A percentile compares a stretch with the other conserved stretches of the same genome.
Evolutionary conservation across 2,329 filamentous ascomycete species (phyloP).

Genomic region (Hortaea sp.): DNA sequence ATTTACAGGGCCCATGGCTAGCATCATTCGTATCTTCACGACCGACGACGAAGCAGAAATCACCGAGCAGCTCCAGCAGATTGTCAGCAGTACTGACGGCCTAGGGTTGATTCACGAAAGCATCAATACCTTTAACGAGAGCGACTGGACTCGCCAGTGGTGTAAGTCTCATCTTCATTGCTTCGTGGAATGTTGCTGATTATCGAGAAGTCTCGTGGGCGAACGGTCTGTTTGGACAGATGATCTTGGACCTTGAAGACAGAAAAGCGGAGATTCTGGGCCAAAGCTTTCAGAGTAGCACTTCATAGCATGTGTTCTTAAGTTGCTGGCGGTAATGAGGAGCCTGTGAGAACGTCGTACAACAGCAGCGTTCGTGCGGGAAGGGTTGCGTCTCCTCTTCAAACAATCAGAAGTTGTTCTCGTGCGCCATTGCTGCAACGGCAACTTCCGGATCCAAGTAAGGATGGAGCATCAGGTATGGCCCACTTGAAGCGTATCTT

Average conservation of each 20-base stretch:
- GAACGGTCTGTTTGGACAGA: constrained; percentile 42
- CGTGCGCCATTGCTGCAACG: too few relatives aligned
- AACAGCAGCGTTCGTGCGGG: too few relatives aligned
- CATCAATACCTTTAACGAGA: constrained; percentile 38
- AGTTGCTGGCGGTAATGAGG: too few relatives aligned
- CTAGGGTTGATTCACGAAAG: constrained; percentile 44
- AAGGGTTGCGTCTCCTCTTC: too few relatives aligned
- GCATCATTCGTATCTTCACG: constrained; percentile 42
- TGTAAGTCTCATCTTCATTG: constrained; percentile 11
- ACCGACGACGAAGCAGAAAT: constrained; percentile 39
- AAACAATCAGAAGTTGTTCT: too few relatives aligned
- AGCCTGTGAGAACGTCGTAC: too few relatives aligned
- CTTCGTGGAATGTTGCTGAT: neutral
- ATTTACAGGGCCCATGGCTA: constrained; percentile 38
- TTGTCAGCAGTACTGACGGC: constrained; percentile 38
- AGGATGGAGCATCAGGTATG: too few relatives aligned
- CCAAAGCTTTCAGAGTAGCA: constrained; percentile 31
- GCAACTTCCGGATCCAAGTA: too few relatives aligned
- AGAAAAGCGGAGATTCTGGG: constrained; percentile 34
- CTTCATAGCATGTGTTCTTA: too few relatives aligned
- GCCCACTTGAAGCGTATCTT: too few relatives aligned
- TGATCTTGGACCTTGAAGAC: constrained; percentile 36
- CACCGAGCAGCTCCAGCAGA: constrained; percentile 31
- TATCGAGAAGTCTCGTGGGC: constrained; percentile 35
- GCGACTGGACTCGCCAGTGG: constrained; percentile 41